Conservation (phyloP, 73 alveolate species). For the Symbiodinium pilosum region DNA sequence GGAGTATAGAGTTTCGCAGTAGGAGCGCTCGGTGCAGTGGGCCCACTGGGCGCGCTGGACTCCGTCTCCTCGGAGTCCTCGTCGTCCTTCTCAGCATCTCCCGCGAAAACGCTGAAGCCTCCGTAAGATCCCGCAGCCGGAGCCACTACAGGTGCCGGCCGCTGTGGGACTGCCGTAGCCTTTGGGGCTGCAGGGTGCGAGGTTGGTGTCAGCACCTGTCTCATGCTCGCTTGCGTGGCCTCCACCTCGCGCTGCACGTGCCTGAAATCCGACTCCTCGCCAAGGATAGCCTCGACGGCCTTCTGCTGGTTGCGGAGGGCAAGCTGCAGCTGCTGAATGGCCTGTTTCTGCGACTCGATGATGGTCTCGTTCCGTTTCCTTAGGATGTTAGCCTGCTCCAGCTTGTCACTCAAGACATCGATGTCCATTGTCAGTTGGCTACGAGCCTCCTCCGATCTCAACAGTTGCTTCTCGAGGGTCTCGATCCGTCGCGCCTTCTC, state of each 20-base stretch:
- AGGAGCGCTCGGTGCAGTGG: slow-evolving; percentile 10
- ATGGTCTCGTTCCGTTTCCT: slow-evolving; percentile 43
- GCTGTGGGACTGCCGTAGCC: not conserved
- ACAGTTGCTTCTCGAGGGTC: slow-evolving; percentile 34
- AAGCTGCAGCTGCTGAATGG: slow-evolving; percentile 73
- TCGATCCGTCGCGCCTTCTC: slow-evolving; percentile 61
- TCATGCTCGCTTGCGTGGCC: slow-evolving; percentile 10
- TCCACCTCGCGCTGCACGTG: not conserved
- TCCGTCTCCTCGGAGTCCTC: slow-evolving; percentile 20
- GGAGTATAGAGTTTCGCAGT: slow-evolving; percentile 76
- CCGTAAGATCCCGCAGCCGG: not conserved
- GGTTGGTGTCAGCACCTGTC: slow-evolving; percentile 25
- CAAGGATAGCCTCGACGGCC: slow-evolving; percentile 56
- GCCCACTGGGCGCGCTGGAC: not conserved
- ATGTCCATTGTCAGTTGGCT: slow-evolving; percentile 35
- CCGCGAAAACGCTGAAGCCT: slow-evolving; percentile 28
- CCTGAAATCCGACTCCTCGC: not conserved
- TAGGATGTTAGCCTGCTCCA: slow-evolving; percentile 26
- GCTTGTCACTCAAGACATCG: slow-evolving; percentile 32
- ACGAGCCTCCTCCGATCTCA: slow-evolving; percentile 19
- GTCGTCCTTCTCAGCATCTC: not conserved
- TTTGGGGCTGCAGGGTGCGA: not conserved
- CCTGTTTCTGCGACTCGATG: slow-evolving; percentile 74
- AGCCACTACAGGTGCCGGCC: not conserved
- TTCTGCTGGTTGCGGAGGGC: slow-evolving; percentile 41